A percentile compares a stretch with the other conserved stretches of the same genome.
Conservation (phyloP, 345 rosid species). For the Stellera chamaejasme region DNA sequence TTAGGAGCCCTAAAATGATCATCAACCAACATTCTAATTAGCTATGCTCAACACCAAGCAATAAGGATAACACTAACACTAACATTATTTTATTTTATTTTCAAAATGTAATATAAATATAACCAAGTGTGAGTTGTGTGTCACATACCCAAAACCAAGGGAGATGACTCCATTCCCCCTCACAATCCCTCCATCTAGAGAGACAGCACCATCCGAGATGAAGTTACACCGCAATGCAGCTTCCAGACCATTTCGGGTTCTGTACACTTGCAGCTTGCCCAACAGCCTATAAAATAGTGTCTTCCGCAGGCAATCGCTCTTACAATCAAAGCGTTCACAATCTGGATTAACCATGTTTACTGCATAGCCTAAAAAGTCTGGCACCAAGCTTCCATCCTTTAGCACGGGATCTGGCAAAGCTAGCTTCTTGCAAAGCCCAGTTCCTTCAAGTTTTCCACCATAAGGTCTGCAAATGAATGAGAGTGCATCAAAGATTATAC, state of each 20-base stretch:
- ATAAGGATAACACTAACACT: too few relatives aligned
- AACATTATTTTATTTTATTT: not conserved
- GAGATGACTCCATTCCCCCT: slow-evolving; percentile 35
- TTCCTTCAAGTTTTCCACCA: slow-evolving; percentile 14
- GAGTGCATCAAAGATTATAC: not conserved
- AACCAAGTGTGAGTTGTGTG: not conserved
- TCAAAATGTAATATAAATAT: not conserved
- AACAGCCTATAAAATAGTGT: slow-evolving; percentile 46
- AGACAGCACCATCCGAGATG: slow-evolving; percentile 34
- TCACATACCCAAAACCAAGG: slow-evolving; percentile 34
- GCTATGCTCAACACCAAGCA: not conserved
- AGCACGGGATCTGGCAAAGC: slow-evolving; percentile 31
- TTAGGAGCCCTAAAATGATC: slow-evolving; percentile 26
- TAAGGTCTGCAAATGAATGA: slow-evolving; percentile 20
- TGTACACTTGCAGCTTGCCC: slow-evolving; percentile 49
- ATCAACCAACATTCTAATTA: not conserved
- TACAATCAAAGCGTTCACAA: slow-evolving; percentile 6
- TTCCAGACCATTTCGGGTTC: slow-evolving; percentile 30
- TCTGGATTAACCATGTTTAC: slow-evolving; percentile 50
- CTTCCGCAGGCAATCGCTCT: slow-evolving; percentile 48
- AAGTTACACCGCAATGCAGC: slow-evolving; percentile 21
- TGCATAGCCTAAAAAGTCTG: slow-evolving; percentile 57
- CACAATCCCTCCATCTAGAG: slow-evolving; percentile 54
- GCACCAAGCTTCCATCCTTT: slow-evolving; percentile 27
- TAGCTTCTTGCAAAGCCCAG: slow-evolving; percentile 37